These are phyloP conservation scores for Tolypocladium guangdongense DNA, from an alignment of 2,329 filamentous ascomycete species.

Conservation along the genomic window DNA sequence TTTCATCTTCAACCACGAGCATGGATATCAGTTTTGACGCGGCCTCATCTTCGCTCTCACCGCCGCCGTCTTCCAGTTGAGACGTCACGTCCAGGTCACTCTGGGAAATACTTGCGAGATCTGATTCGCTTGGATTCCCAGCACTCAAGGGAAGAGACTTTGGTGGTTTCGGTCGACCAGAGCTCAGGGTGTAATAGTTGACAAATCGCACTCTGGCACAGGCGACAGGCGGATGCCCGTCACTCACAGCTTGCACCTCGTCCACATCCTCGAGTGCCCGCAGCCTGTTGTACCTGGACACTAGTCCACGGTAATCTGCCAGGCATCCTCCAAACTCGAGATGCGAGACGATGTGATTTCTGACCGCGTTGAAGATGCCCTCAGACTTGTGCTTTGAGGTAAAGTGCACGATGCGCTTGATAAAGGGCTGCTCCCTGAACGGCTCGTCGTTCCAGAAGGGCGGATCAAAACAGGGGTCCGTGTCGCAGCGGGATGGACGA, in stretches of 20 bases:
- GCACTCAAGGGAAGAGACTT: constrained; percentile 6
- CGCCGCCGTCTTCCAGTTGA: neutral
- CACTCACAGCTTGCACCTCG: constrained; percentile 28
- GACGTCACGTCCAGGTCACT: neutral
- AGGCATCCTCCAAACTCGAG: constrained; percentile 75
- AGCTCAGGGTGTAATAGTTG: constrained; percentile 86
- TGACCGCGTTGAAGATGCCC: constrained; percentile 57
- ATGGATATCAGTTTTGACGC: neutral
- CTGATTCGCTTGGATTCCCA: constrained; percentile 1
- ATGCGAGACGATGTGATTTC: constrained; percentile 66
- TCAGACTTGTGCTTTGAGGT: constrained; percentile 67
- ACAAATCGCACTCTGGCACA: constrained; percentile 59
- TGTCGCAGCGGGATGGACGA: constrained; percentile 7
- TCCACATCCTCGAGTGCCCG: constrained; percentile 62
- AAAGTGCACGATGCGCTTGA: constrained; percentile 62
- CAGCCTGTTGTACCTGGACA: constrained; percentile 57
- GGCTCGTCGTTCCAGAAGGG: constrained; percentile 64
- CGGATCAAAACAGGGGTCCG: constrained; percentile 63
- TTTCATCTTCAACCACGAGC: neutral
- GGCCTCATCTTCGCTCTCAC: neutral
- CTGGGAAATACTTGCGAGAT: neutral
- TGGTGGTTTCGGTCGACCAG: constrained; percentile 50
- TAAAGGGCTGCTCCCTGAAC: constrained; percentile 57
- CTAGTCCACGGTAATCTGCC: constrained; percentile 63
- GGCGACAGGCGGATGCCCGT: constrained; percentile 10